Conservation (phyloP, 345 rosid genomes). For the Citrus inodora region DNA sequence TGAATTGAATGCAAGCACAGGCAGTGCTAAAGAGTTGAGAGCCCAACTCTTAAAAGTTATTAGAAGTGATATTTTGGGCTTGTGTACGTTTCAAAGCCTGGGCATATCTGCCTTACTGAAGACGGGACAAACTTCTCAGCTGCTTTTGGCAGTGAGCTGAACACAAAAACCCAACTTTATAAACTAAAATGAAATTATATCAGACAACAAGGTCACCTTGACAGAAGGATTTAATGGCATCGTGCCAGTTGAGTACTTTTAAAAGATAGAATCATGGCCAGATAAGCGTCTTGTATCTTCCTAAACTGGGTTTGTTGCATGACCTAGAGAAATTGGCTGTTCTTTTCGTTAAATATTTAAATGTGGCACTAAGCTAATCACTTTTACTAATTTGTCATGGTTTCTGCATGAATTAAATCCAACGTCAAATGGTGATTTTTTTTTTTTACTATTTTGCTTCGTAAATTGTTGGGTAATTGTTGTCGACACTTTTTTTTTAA, state of each 20-base stretch:
- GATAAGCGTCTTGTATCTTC: conserved; percentile 43
- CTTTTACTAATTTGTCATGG: not conserved
- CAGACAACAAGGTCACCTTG: conserved; percentile 73
- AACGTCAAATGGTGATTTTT: too few species aligned
- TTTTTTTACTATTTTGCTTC: too few species aligned
- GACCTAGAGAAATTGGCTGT: not conserved
- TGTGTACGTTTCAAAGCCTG: not conserved
- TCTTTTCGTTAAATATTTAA: too few species aligned
- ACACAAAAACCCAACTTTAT: too few species aligned
- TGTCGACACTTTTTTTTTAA: too few species aligned
- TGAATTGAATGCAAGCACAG: not conserved
- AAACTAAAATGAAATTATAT: too few species aligned
- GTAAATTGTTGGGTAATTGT: too few species aligned
- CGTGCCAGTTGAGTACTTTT: conserved; percentile 61
- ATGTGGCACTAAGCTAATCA: too few species aligned
- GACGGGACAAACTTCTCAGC: too few species aligned
- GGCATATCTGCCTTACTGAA: too few species aligned
- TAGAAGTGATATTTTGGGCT: not conserved
- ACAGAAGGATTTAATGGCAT: conserved; percentile 88
- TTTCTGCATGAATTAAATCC: too few species aligned
- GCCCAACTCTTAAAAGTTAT: not conserved
- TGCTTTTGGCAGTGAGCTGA: too few species aligned
- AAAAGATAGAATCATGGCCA: conserved; percentile 88
- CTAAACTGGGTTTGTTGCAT: not conserved
- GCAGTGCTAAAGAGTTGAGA: not conserved